phyloP scores from a whole-genome alignment of 768 basidiomycete species.

The Leccinellum luteum region DNA sequence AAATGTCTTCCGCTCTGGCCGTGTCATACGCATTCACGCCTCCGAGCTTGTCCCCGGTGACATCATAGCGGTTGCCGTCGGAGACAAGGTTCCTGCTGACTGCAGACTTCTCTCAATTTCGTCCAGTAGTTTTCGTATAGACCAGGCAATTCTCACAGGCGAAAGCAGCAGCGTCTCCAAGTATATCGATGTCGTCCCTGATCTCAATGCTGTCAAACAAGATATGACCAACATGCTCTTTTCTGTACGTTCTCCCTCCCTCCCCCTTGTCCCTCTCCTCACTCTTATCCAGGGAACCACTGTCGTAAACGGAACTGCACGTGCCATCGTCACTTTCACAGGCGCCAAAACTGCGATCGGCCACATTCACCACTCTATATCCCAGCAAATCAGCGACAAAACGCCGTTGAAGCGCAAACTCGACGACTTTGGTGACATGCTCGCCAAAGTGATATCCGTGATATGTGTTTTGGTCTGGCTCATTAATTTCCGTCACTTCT shows the following conservation, averaged over 20 bases:
- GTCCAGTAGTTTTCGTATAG: constrained; percentile 90
- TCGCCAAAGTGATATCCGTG: constrained; percentile 96
- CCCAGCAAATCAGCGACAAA: constrained; percentile 90
- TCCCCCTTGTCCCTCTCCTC: neutral
- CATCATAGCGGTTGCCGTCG: constrained; percentile 85
- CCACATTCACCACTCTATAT: constrained; percentile 95
- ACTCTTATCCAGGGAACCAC: constrained; percentile 72
- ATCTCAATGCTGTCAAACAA: constrained; percentile 87
- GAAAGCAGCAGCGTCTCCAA: constrained; percentile 92
- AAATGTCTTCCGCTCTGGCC: constrained; percentile 77
- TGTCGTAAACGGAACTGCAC: constrained; percentile 89
- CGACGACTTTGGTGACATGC: constrained; percentile 96
- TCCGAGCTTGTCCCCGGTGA: constrained; percentile 93
- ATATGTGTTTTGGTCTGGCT: constrained; percentile 98
- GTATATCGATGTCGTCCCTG: constrained; percentile 61
- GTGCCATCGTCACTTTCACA: constrained; percentile 84
- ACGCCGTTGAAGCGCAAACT: constrained; percentile 96
- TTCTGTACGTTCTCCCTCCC: constrained; percentile 49
- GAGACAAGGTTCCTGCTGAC: constrained; percentile 95
- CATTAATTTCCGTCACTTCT: constrained; percentile 95
- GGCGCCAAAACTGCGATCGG: constrained; percentile 91
- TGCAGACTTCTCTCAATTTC: constrained; percentile 85
- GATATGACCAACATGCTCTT: constrained; percentile 98
- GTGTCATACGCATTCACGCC: constrained; percentile 72
- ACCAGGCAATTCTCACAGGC: constrained; percentile 96